These are phyloP conservation scores for Hyparrhenia diplandra DNA, from an alignment of 176 grass and related monocot genomes.

Conservation along the genomic window DNA sequence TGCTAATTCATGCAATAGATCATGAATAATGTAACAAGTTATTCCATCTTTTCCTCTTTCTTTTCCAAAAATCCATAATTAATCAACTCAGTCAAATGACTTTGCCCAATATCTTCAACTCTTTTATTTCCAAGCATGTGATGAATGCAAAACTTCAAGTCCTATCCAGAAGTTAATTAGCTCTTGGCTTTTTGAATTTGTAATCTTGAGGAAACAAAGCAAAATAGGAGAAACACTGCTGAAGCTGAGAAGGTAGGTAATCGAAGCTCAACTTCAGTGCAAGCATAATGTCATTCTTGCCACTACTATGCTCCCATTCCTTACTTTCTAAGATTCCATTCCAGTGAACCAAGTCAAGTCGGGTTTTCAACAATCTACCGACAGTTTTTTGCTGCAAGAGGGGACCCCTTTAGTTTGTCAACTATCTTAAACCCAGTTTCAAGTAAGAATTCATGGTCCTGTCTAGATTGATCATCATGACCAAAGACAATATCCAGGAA, in stretches of 20 bases:
- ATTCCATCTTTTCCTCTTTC: background rate
- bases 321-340: background rate
- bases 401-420: background rate
- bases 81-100: background rate
- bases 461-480: background rate
- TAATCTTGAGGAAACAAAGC: background rate
- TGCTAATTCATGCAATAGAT: background rate
- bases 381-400: conserved; percentile 21
- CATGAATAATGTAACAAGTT: background rate
- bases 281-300: background rate
- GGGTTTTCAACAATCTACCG: background rate
- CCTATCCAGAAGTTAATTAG: background rate
- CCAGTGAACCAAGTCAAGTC: background rate
- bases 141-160: background rate
- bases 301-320: background rate
- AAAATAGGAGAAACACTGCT: background rate
- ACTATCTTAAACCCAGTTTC: background rate
- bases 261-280: background rate
- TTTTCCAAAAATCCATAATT: background rate
- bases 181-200: background rate
- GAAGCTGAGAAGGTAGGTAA: background rate
- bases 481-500: background rate
- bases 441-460: background rate
- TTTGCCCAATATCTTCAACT: background rate
- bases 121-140: background rate